These are phyloP conservation scores for Botrytis elliptica DNA, from an alignment of 2,329 filamentous ascomycete genomes.

Conservation along the genomic window DNA sequence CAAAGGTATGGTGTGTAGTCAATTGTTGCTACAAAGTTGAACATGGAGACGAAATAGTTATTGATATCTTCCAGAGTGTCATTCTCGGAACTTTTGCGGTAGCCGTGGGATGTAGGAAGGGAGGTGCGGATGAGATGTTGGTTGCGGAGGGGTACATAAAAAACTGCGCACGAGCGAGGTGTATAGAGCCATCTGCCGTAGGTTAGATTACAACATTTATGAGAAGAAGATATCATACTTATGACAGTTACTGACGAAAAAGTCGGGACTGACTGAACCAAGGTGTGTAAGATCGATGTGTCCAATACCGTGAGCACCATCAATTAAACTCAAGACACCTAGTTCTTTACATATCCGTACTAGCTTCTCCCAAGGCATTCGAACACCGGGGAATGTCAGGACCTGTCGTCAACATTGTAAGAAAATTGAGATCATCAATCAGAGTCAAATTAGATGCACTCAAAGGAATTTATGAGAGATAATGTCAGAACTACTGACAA, in stretches of 20 bases:
- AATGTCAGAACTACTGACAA: constrained; percentile 6
- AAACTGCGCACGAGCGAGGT: constrained; percentile 77
- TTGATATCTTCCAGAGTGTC: constrained; percentile 40
- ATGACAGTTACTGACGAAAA: constrained; percentile 83
- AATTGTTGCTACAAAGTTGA: constrained; percentile 74
- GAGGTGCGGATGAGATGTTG: constrained; percentile 73
- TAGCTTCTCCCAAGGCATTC: constrained; percentile 73
- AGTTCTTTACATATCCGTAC: constrained; percentile 61
- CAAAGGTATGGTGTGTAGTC: constrained; percentile 73
- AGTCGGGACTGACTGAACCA: constrained; percentile 66
- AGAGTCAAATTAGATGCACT: not conserved
- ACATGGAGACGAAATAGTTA: constrained; percentile 60
- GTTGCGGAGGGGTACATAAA: constrained; percentile 78
- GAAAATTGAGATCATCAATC: not conserved
- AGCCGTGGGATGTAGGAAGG: constrained; percentile 79
- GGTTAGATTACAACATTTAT: not conserved
- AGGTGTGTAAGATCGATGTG: constrained; percentile 66
- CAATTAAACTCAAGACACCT: constrained; percentile 70
- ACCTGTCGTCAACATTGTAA: constrained; percentile 55
- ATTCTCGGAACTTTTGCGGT: constrained; percentile 43
- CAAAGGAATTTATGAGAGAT: not conserved
- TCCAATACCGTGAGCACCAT: constrained; percentile 66
- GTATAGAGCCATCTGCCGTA: constrained; percentile 65
- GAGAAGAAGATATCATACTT: constrained; percentile 62
- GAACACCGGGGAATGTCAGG: constrained; percentile 72